A percentile compares a stretch with the other conserved stretches of the same genome.
These are phyloP conservation scores for Lojkania enalia DNA, from an alignment of 2,329 filamentous ascomycete genomes.

Conservation along the genomic window DNA sequence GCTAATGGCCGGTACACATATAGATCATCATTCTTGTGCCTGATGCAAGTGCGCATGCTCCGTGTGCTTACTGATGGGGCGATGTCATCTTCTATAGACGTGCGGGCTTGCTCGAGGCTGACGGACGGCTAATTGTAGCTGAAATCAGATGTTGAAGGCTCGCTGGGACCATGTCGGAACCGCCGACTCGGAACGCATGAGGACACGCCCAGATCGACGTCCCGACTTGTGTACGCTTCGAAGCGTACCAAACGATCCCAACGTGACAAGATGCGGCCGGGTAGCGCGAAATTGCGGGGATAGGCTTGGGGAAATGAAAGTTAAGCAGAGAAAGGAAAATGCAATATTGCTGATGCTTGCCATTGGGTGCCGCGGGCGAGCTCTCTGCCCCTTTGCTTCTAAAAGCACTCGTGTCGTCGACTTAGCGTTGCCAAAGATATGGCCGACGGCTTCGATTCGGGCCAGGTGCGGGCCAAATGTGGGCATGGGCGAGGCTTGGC, in stretches of 20 bases:
- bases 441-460: constrained; percentile 10
- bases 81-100: constrained; percentile 13
- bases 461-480: constrained; percentile 13
- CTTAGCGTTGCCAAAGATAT: constrained; percentile 28
- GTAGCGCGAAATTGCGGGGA: no score
- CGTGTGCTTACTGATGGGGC: constrained; percentile 23
- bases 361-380: neutral
- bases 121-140: constrained; percentile 7
- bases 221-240: neutral
- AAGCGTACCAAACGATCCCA: neutral
- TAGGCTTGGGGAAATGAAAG: no score
- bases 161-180: constrained; percentile 7
- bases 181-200: constrained; percentile 14
- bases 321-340: neutral
- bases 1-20: constrained; percentile 14
- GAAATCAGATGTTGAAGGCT: constrained; percentile 16
- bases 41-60: constrained; percentile 2
- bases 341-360: neutral
- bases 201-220: constrained; percentile 1
- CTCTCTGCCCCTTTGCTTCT: neutral
- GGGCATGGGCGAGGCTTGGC: constrained; percentile 14
- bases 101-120: neutral
- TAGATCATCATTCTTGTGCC: constrained; percentile 9
- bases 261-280: no score
- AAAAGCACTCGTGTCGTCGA: constrained; percentile 13